These are phyloP conservation scores for Suillus tomentosus DNA, from an alignment of 768 basidiomycete genomes.

Conservation along the genomic window DNA sequence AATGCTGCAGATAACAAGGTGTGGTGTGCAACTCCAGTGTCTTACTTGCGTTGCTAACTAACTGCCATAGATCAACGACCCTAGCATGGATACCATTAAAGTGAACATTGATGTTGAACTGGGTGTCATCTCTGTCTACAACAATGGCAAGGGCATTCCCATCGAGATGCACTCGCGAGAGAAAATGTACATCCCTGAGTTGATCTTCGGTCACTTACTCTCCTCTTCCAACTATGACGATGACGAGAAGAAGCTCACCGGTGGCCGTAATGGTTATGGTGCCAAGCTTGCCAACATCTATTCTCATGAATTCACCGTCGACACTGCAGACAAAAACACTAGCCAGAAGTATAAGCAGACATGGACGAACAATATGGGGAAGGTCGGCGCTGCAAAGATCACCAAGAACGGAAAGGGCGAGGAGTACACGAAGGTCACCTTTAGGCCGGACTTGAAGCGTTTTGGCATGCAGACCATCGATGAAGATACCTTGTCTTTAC, in stretches of 20 bases:
- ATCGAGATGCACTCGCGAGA: conserved; percentile 94
- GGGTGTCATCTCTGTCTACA: conserved; percentile 87
- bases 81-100: conserved; percentile 89
- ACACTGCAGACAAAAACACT: conserved; percentile 88
- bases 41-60: not conserved
- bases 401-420: conserved; percentile 86
- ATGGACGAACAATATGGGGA: conserved; percentile 92
- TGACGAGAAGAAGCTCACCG: conserved; percentile 97
- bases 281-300: conserved; percentile 99
- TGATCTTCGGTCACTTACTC: conserved; percentile 95
- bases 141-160: conserved; percentile 95
- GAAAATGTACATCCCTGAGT: conserved; percentile 93
- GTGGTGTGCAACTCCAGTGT: conserved; percentile 19
- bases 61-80: conserved; percentile 77
- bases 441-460: conserved; percentile 87
- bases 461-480: conserved; percentile 94
- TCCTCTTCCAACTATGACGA: conserved; percentile 98
- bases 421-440: conserved; percentile 91
- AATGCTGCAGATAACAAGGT: conserved; percentile 99
- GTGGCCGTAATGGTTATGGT: conserved; percentile 98
- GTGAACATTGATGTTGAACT: conserved; percentile 83
- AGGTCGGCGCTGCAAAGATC: conserved; percentile 87
- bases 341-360: conserved; percentile 93
- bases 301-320: conserved; percentile 93
- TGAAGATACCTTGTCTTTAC: conserved; percentile 83